Evolutionary conservation across 2,329 filamentous ascomycete genomes (phyloP).

Genomic region (Clonostachys chloroleuca): DNA sequence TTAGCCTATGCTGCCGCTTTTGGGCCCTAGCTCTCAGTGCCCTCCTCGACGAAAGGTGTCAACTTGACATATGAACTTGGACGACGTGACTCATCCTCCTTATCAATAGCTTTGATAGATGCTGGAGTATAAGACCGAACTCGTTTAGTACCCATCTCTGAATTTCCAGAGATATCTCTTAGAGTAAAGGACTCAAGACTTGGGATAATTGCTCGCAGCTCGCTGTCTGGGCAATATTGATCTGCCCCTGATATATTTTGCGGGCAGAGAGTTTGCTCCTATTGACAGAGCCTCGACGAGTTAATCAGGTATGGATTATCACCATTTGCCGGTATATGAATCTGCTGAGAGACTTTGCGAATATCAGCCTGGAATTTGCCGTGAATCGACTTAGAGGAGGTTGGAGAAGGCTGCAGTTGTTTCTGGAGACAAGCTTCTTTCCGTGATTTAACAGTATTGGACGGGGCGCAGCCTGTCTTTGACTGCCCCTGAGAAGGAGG

Average conservation of each 20-base stretch:
- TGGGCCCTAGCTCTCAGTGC: neutral
- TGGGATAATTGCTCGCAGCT: conserved; percentile 2
- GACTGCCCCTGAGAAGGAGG: conserved; percentile 26
- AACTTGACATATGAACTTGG: conserved; percentile 14
- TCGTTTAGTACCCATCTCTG: conserved; percentile 34
- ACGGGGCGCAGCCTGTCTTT: conserved; percentile 18
- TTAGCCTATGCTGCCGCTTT: too few relatives aligned
- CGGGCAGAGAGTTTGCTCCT: conserved; percentile 4
- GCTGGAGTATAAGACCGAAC: conserved; percentile 39
- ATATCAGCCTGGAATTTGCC: conserved; percentile 15
- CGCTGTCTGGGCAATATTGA: conserved; percentile 4
- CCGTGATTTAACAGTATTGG: conserved; percentile 32
- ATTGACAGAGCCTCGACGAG: conserved; percentile 7
- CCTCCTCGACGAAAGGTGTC: conserved; percentile 7
- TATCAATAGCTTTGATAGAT: conserved; percentile 38
- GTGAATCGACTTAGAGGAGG: conserved; percentile 8
- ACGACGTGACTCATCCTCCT: conserved; percentile 38
- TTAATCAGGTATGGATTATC: conserved; percentile 7
- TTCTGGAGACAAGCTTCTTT: conserved; percentile 33
- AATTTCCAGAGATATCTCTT: conserved; percentile 6
- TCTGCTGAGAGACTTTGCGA: conserved; percentile 33
- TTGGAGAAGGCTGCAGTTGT: conserved; percentile 3
- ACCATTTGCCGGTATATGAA: conserved; percentile 17
- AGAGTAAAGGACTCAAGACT: neutral
- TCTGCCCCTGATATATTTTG: conserved; percentile 1